Percentiles rank a stretch among this genome's conserved stretches.
Evolutionary conservation across 78 protist species (phyloP).

Genomic region (Dictyostelium firmibasis): DNA sequence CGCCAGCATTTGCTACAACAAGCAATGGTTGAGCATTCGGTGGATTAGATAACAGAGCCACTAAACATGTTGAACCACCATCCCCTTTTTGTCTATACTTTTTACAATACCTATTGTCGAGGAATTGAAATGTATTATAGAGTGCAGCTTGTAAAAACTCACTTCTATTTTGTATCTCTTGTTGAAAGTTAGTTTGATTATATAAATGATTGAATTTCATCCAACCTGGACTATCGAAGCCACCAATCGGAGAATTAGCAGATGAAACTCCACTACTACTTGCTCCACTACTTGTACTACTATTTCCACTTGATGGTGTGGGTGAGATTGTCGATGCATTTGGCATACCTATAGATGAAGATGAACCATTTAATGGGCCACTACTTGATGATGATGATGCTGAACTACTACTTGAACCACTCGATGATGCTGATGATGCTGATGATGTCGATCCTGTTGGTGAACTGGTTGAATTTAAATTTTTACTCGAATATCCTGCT

Average conservation of each 20-base stretch:
- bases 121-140: slow-evolving; percentile 10
- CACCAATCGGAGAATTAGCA: background rate
- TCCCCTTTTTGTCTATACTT: slow-evolving; percentile 49
- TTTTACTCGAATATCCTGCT: slow-evolving; percentile 48
- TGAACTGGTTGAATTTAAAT: background rate
- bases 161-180: slow-evolving; percentile 56
- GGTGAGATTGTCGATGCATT: background rate
- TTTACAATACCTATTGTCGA: slow-evolving; percentile 43
- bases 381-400: background rate
- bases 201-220: slow-evolving; percentile 10
- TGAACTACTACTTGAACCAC: background rate
- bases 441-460: background rate
- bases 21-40: slow-evolving; percentile 42
- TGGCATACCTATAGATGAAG: background rate
- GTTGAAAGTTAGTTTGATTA: slow-evolving; percentile 31
- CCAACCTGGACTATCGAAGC: slow-evolving; percentile 18
- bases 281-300: background rate
- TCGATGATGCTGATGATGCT: background rate
- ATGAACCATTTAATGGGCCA: background rate
- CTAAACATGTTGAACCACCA: slow-evolving; percentile 54
- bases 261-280: slow-evolving; percentile 15
- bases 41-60: slow-evolving; percentile 29
- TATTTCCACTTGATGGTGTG: background rate
- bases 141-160: slow-evolving; percentile 45
- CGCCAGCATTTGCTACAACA: slow-evolving; percentile 71